Evolutionary conservation across 1,139 yeast species (phyloP), one percentile per base, ranked within the genome.

Genomic region (Lodderomyces margitis): DNA sequence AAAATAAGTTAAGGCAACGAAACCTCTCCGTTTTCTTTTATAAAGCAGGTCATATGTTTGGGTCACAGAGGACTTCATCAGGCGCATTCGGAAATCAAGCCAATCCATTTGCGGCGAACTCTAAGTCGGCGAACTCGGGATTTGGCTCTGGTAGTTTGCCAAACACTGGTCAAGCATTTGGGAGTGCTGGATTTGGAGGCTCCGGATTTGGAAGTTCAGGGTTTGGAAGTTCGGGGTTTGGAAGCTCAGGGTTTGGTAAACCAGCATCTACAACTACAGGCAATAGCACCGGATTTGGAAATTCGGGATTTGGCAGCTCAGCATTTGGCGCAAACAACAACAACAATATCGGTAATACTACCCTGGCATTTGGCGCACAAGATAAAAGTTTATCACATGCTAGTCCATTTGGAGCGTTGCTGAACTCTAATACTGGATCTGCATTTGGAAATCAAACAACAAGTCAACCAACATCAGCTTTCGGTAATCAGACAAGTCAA

Each of bases 21-120:
- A n/a, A n/a, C n/a, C n/a, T n/a, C n/a, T n/a, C n/a, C n/a, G n/a
- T n/a, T n/a, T n/a, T n/a, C n/a, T n/a, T n/a, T n/a, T n/a, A n/a
- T n/a, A n/a, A n/a, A n/a, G n/a, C n/a, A n/a, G n/a, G n/a, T n/a
- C n/a, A n/a, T 20, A 36, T 20, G 40, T 46, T 48, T 42, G 52
- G 51, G 11, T 44, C 47, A 10, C 45, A 46, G 14, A 59, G 56
- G 5, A 56, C 59, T 50, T 63, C 64, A 6, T 38, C 47, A 11
- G 27, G 44, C 23, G 54, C 51, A 8, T 48, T 51, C 46, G 53
- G 50, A 3, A 40, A 36, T 19, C 40, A 41, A 25, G 28, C 45
- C 11, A 47, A 42, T 20, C 44, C 45, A 33, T 44, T 46, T 41
- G 50, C 45, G 5, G 33, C 44, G 21, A 33, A 25, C 21, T 23